Evolutionary conservation across 192 early-diverging fungal species (phyloP).

Genomic region (Pilobolus umbonatus): DNA sequence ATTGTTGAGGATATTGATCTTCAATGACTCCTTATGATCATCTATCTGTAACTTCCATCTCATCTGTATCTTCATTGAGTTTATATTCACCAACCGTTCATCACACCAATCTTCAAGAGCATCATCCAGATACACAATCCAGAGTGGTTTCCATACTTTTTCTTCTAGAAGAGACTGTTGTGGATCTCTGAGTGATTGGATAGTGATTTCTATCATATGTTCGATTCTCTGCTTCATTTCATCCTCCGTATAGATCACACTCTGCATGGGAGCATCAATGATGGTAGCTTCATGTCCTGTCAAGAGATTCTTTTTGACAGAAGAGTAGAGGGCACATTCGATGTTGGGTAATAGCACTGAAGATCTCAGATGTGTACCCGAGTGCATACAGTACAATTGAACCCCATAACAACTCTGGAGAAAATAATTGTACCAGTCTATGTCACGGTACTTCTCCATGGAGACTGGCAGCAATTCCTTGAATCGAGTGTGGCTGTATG

Average conservation of each 20-base stretch:
- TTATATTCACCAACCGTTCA: not conserved
- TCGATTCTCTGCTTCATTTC: constrained; percentile 12
- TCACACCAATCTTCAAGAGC: constrained; percentile 16
- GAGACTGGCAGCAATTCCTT: not conserved
- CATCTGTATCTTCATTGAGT: not conserved
- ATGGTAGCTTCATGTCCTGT: not conserved
- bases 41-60: constrained; percentile 1
- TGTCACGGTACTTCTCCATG: not conserved
- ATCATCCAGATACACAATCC: constrained; percentile 16
- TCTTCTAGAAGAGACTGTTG: not conserved
- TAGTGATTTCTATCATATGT: constrained; percentile 15
- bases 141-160: not conserved
- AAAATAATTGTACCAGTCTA: constrained; percentile 13
- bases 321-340: constrained; percentile 4
- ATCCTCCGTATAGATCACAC: constrained; percentile 19
- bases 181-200: constrained; percentile 1
- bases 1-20: constrained; percentile 7
- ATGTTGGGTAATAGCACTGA: not conserved
- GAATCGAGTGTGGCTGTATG: not conserved
- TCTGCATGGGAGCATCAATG: constrained; percentile 5
- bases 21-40: constrained; percentile 9
- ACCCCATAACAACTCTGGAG: constrained; percentile 15
- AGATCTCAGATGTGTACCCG: not conserved
- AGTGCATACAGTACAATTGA: not conserved
- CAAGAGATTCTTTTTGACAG: not conserved